Base-by-base conservation (phyloP, 768 basidiomycete genomes). In the Pleurotus giganteus region DNA sequence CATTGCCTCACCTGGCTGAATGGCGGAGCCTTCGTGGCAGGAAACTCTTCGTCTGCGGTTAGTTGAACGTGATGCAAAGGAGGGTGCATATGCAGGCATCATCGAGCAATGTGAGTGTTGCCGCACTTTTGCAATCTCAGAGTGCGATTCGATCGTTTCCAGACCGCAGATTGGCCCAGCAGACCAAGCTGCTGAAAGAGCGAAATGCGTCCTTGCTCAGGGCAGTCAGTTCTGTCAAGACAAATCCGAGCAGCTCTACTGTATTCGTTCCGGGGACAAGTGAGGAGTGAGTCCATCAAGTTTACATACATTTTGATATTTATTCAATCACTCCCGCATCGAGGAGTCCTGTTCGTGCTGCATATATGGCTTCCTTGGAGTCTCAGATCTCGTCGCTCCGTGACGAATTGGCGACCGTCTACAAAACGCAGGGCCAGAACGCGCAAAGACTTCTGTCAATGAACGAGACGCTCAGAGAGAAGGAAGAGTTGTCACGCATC, bases 381-480 rank as follows among this genome's bases (percentile, higher is more conserved):
- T 87, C 89, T 3, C 94, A 98, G 66, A 90, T 98, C 68, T 92
- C 93, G 2, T 86, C 90, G 9, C 76, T 97, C 46, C 86, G 95
- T 29, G 89, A 91, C 61, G 96, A 98, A 69, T 80, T 98, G 47
- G 92, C 95, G 2, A 91, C 89, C 7, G 85, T 96, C 1, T 99
- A 98, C 77, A 95, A 96, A 70, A 91, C 93, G 0, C 95, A 98
- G 59, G 91, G 92, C 3, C 93, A 96, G 71, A 96, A 97, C 69
- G 91, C 94, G 1, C 95, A 97, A 67, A 83, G 94, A 34, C 81
- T 96, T 6, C 78, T 99, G 12, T 82, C 89, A 3, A 93, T 99
- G 87, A 95, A 92, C 57, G 97, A 99, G 70, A 93, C 92, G 1
- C 78, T 98, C 6, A 85, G 94, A 47, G 94, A 95, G 69, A 89